Percentiles rank a stretch among this genome's conserved stretches.
Conservation (phyloP, 176 grass and related monocot species). For the Lolium rigidum region DNA sequence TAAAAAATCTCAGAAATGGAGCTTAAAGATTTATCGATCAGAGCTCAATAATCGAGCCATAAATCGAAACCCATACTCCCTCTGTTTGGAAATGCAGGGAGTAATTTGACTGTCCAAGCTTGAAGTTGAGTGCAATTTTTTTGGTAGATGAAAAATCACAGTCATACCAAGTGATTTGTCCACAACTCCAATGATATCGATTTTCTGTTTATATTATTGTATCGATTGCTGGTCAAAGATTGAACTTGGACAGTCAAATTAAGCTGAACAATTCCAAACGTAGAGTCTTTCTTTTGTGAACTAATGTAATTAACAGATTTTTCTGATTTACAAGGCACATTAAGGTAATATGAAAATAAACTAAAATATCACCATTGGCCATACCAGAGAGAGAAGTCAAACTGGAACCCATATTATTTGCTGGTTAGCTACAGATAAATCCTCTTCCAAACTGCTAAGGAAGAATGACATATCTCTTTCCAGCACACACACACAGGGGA, state of each 20-base stretch:
- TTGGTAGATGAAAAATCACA: background rate
- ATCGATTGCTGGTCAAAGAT: background rate
- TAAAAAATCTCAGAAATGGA: background rate
- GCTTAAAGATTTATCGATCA: background rate
- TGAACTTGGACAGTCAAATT: background rate
- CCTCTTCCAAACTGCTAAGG: background rate
- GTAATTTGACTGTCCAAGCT: background rate
- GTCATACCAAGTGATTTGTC: background rate
- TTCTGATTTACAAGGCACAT: conserved; percentile 3
- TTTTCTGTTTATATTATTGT: background rate
- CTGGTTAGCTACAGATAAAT: background rate
- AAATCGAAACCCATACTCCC: background rate
- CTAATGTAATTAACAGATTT: conserved; percentile 5
- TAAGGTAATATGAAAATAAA: background rate
- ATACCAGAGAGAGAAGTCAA: conserved; percentile 19
- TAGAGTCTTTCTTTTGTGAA: background rate
- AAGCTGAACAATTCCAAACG: background rate
- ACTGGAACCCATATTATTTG: background rate
- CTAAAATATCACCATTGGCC: background rate
- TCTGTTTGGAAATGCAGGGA: background rate
- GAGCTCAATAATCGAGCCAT: conserved; percentile 1
- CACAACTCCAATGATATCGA: background rate
- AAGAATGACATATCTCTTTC: background rate
- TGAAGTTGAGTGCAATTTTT: background rate
- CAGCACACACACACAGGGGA: background rate